These are phyloP conservation scores for Urtica urens DNA, from an alignment of 306 rosid genomes.

Conservation along the genomic window DNA sequence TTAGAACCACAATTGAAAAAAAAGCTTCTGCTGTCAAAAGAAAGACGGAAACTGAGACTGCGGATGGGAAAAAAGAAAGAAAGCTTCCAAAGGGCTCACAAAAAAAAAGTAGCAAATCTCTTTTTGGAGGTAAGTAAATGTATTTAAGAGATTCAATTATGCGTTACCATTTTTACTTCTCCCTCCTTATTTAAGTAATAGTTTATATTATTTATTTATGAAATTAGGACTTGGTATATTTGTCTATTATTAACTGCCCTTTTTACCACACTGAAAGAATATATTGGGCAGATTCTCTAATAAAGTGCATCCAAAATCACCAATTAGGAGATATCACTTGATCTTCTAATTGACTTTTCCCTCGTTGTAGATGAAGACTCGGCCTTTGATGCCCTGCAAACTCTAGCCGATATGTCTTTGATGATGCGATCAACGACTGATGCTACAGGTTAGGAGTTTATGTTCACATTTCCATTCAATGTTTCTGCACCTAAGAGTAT, in stretches of 20 bases:
- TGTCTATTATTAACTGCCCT: neutral
- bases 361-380: slow-evolving; percentile 54
- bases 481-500: neutral
- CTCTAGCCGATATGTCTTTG: slow-evolving; percentile 84
- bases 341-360: slow-evolving; percentile 13
- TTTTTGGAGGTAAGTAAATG: slow-evolving; percentile 40
- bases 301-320: neutral
- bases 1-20: slow-evolving; percentile 69
- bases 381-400: slow-evolving; percentile 73
- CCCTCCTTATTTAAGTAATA: slow-evolving; percentile 17
- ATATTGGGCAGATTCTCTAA: neutral
- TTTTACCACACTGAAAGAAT: neutral
- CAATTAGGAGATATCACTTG: slow-evolving; percentile 11
- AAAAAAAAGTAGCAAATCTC: slow-evolving; percentile 49
- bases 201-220: neutral
- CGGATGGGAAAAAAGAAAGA: slow-evolving; percentile 31
- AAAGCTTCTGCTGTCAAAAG: slow-evolving; percentile 35
- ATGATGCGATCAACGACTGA: slow-evolving; percentile 66
- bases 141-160: slow-evolving; percentile 11
- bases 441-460: slow-evolving; percentile 43
- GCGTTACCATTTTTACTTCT: neutral
- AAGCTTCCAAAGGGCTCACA: slow-evolving; percentile 41
- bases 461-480: neutral
- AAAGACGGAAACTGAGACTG: slow-evolving; percentile 34
- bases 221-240: neutral